These are phyloP conservation scores for Hydrangea macrophylla DNA, from an alignment of 148 eudicot genomes.

Conservation along the genomic window DNA sequence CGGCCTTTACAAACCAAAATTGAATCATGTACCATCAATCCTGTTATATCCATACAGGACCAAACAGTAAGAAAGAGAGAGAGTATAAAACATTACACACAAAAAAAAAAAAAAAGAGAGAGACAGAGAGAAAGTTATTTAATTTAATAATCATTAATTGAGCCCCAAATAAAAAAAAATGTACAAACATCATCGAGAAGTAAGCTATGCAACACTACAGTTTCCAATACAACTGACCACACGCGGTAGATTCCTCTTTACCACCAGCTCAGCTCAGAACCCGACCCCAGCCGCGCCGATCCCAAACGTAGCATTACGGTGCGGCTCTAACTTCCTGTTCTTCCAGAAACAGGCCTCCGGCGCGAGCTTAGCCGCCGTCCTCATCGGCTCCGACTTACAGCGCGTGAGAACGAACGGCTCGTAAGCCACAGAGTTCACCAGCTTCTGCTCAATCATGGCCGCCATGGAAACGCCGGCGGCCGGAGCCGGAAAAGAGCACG, in stretches of 20 bases:
- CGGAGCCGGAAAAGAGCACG: conserved; percentile 62
- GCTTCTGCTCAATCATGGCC: conserved; percentile 57
- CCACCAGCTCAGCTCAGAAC: conserved; percentile 31
- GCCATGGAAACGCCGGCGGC: conserved; percentile 45
- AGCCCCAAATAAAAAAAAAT: background rate
- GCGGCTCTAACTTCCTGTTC: conserved; percentile 71
- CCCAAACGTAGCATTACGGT: conserved; percentile 50
- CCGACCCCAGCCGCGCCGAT: conserved; percentile 69
- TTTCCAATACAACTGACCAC: background rate
- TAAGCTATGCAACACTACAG: conserved; percentile 10
- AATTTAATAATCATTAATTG: background rate
- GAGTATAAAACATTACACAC: too few species aligned
- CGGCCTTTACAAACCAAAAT: too few species aligned
- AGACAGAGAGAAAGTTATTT: too few species aligned
- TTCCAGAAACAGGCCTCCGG: conserved; percentile 72
- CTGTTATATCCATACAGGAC: too few species aligned
- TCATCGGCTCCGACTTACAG: conserved; percentile 94
- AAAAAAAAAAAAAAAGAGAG: too few species aligned
- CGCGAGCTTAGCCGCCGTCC: conserved; percentile 69
- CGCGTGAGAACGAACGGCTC: conserved; percentile 83
- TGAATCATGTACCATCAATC: too few species aligned
- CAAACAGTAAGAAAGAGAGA: too few species aligned
- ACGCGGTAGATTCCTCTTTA: background rate
- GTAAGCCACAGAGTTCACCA: conserved; percentile 56
- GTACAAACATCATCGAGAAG: conserved; percentile 14